These are phyloP conservation scores for Tylopilus intermedius DNA, from an alignment of 768 basidiomycete genomes.

Conservation along the genomic window DNA sequence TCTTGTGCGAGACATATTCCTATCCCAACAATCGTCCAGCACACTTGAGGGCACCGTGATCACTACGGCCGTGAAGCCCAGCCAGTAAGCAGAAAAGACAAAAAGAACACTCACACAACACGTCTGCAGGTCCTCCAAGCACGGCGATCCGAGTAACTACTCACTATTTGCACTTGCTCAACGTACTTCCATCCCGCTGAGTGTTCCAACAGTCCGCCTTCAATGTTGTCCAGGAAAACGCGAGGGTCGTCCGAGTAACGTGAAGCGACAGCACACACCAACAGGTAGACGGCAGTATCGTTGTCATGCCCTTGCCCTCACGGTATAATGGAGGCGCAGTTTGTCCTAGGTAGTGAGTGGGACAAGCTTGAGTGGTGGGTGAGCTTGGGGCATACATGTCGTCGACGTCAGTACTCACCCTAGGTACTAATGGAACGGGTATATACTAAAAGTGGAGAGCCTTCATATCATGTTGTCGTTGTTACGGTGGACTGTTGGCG, in stretches of 20 bases:
- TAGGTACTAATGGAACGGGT: too few relatives aligned
- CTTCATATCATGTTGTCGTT: too few relatives aligned
- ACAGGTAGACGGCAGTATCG: constrained; percentile 43
- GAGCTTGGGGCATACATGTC: too few relatives aligned
- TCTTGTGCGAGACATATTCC: constrained; percentile 57
- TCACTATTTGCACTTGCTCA: constrained; percentile 51
- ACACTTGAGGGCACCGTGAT: constrained; percentile 56
- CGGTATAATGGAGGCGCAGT: too few relatives aligned
- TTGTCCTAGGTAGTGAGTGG: too few relatives aligned
- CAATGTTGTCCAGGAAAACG: constrained; percentile 36
- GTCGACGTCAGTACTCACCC: too few relatives aligned
- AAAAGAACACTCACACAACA: constrained; percentile 43
- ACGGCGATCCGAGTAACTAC: constrained; percentile 54
- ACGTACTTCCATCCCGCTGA: constrained; percentile 52
- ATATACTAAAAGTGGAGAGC: too few relatives aligned
- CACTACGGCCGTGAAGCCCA: constrained; percentile 33
- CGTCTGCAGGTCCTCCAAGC: constrained; percentile 67
- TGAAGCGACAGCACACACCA: constrained; percentile 68
- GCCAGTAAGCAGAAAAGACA: constrained; percentile 7
- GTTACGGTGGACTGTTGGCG: too few relatives aligned
- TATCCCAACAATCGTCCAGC: constrained; percentile 65
- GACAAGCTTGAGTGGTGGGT: too few relatives aligned
- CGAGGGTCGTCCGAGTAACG: constrained; percentile 53
- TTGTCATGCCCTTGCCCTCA: too few relatives aligned
- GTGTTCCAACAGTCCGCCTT: constrained; percentile 30